Conservation (phyloP, 169 alveolate species). For the Eimeria zaria region DNA sequence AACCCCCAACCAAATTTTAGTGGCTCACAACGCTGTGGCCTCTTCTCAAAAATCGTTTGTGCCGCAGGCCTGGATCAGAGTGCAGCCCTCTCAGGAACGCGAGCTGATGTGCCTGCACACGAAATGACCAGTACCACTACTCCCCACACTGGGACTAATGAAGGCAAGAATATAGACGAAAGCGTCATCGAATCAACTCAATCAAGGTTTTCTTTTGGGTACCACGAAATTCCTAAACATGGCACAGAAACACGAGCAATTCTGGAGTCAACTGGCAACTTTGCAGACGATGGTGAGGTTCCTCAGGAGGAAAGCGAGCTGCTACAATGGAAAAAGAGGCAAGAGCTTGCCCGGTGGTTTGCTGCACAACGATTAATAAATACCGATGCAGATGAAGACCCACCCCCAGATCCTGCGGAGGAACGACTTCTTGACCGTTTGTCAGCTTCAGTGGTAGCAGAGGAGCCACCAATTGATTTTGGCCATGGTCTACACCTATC, state of each 20-base stretch:
- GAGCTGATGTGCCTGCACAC: not conserved
- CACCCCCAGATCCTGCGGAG: constrained; percentile 51
- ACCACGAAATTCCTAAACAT: not conserved
- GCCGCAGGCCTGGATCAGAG: not conserved
- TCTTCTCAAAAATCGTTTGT: not conserved
- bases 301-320: not conserved
- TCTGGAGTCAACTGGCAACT: not conserved
- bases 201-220: not conserved
- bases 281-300: not conserved
- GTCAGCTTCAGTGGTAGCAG: constrained; percentile 6
- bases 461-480: constrained; percentile 29
- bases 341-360: not conserved
- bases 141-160: not conserved
- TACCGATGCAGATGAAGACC: constrained; percentile 26
- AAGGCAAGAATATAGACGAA: not conserved
- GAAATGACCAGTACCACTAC: not conserved
- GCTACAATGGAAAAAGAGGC: not conserved
- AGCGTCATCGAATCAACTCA: not conserved
- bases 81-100: not conserved
- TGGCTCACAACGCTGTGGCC: not conserved
- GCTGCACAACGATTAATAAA: not conserved
- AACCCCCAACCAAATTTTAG: not conserved
- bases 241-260: not conserved
- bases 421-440: constrained; percentile 32
- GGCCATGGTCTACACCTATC: constrained; percentile 33